Evolutionary conservation across 768 basidiomycete species (phyloP), one percentile per base, ranked within the genome.

Genomic region (Lentinus brumalis): DNA sequence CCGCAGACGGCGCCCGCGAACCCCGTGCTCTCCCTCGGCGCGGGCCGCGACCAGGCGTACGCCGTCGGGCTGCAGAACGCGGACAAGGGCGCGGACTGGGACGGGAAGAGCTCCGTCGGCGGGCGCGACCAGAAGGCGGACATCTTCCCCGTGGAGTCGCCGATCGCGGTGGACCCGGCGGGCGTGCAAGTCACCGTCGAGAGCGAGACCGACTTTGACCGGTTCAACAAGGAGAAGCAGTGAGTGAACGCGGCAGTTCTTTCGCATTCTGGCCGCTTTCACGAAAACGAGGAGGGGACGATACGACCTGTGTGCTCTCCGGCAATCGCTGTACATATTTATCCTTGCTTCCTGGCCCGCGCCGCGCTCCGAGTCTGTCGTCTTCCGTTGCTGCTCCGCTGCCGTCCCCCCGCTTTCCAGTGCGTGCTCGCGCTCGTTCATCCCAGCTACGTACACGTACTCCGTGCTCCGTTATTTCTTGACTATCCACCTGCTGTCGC

Each of bases 121-220:
- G 72, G 69, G 46, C 67, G 66, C 62, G 68, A 71, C 64, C 72
- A 70, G 46, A 70, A 71, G 65, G 65, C 58, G 47, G 65, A 63
- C 42, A 67, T 67, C 35, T 71, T 60, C 64, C 57, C 64, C 35
- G 53, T 61, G 59, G 64, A 65, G 46, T 41, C 35, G 35, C 35
- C 60, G 12, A 29, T 50, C 60, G 52, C 53, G 51, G 31, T 31
- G 39, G 51, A 46, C 18, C 55, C 58, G 15, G 15, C 38, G 39
- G 65, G 66, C 58, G 66, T 67, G 49, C 74, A 69, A 46, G 72
- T 76, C 49, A 74, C 72, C 53, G 72, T 76, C 55, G 71, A 73
- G 41, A 69, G 72, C 49, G 72, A 75, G 53, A 68, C 69, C 18
- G 69, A 76, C 61, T 66, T 69, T 41, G 66, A 69, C 44, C 66